Conservation (phyloP, 371 early-diverging fungal species). For the Lichtheimia corymbifera region DNA sequence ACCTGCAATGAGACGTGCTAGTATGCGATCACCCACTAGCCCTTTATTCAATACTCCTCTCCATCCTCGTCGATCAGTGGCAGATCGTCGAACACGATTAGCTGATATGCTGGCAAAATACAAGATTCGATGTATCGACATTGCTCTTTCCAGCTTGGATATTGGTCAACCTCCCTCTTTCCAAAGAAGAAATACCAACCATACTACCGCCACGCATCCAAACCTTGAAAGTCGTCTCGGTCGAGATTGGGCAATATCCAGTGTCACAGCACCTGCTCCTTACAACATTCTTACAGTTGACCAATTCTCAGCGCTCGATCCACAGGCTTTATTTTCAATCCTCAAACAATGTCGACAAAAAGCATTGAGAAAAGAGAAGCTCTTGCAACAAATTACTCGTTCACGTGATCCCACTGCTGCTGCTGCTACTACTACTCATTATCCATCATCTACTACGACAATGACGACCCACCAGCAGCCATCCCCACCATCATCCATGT, state of each 20-base stretch:
- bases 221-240: constrained; percentile 17
- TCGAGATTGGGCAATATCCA: constrained; percentile 29
- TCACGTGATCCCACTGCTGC: not conserved
- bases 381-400: not conserved
- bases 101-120: constrained; percentile 15
- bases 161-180: constrained; percentile 24
- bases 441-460: not conserved
- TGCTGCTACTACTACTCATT: not conserved
- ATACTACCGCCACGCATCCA: not conserved
- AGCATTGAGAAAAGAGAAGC: constrained; percentile 13
- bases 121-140: constrained; percentile 20
- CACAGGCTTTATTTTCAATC: constrained; percentile 28
- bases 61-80: not conserved
- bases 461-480: not conserved
- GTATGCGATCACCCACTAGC: not conserved
- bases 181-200: constrained; percentile 3
- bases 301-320: constrained; percentile 38
- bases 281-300: constrained; percentile 43
- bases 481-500: no score
- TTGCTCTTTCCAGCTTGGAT: constrained; percentile 17
- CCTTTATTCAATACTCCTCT: no score
- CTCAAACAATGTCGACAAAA: constrained; percentile 34
- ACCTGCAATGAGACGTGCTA: not conserved
- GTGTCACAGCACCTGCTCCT: constrained; percentile 27
- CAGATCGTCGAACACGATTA: constrained; percentile 15